Conservation (phyloP, 2,329 filamentous ascomycete genomes). For the Pseudocercospora ulei region DNA sequence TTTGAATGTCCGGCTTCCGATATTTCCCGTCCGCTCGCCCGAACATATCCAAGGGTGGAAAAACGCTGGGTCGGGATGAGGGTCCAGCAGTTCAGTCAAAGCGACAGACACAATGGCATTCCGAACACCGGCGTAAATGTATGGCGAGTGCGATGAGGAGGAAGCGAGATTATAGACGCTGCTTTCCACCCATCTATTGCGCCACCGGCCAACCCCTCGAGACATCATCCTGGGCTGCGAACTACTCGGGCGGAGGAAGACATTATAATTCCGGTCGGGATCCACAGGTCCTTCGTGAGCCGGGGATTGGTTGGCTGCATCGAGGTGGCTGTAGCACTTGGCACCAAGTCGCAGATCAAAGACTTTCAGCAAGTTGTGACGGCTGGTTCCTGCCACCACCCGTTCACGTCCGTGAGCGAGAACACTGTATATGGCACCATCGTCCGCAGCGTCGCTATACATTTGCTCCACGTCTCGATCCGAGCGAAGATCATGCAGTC, state of each 20-base stretch:
- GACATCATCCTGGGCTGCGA: slow-evolving; percentile 16
- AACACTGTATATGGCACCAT: slow-evolving; percentile 51
- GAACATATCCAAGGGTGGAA: slow-evolving; percentile 14
- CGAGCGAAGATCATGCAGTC: slow-evolving; percentile 53
- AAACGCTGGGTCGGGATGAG: slow-evolving; percentile 38
- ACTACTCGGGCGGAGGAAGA: slow-evolving; percentile 38
- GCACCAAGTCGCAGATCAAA: slow-evolving; percentile 50
- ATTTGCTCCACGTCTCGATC: slow-evolving; percentile 39
- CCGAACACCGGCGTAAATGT: slow-evolving; percentile 44
- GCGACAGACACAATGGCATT: slow-evolving; percentile 39
- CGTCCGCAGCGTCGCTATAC: slow-evolving; percentile 50
- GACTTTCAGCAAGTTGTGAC: slow-evolving; percentile 51
- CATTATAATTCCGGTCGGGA: slow-evolving; percentile 35
- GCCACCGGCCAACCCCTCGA: slow-evolving; percentile 24
- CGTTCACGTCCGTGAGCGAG: slow-evolving; percentile 48
- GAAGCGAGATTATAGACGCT: slow-evolving; percentile 44
- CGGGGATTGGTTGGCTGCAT: slow-evolving; percentile 15
- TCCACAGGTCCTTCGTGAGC: slow-evolving; percentile 3
- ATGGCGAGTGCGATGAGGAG: slow-evolving; percentile 39
- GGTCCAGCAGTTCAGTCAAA: slow-evolving; percentile 39
- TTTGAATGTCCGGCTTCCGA: slow-evolving; percentile 7
- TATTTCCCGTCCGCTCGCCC: background rate
- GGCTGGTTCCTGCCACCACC: slow-evolving; percentile 49
- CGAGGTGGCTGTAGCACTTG: slow-evolving; percentile 30
- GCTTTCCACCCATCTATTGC: slow-evolving; percentile 30